phyloP scores from a whole-genome alignment of 257 asterid species.

The Capsicum chinense region DNA sequence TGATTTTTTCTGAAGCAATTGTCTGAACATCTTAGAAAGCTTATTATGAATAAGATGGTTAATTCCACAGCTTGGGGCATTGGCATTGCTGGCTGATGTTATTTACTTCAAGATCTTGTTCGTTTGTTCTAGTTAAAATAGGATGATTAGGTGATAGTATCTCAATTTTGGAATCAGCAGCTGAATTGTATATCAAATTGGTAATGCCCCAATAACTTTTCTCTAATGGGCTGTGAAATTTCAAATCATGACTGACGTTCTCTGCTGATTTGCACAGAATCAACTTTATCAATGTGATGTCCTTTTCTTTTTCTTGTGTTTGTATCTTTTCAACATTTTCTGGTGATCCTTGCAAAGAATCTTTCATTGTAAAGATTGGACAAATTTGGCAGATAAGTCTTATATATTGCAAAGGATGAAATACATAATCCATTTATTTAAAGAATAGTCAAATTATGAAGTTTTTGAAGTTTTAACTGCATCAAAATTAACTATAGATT shows the following conservation, averaged over 20 bases:
- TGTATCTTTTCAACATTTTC: background rate
- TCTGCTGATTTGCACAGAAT: background rate
- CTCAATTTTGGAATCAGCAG: background rate
- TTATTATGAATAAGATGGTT: background rate
- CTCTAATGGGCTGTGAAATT: background rate
- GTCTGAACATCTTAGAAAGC: background rate
- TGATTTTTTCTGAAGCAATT: constrained; percentile 28
- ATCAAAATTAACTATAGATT: too few relatives aligned
- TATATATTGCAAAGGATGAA: background rate
- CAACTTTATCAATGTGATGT: background rate
- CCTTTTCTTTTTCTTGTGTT: background rate
- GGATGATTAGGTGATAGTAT: constrained; percentile 5
- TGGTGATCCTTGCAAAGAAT: background rate
- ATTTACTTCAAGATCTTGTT: background rate
- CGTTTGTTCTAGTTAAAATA: background rate
- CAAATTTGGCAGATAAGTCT: background rate
- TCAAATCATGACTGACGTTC: background rate
- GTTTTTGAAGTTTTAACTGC: too few relatives aligned
- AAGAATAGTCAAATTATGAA: too few relatives aligned
- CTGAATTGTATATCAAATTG: constrained; percentile 21
- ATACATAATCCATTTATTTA: too few relatives aligned
- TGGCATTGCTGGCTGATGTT: constrained; percentile 3
- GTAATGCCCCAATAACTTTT: constrained; percentile 4
- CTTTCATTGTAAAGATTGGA: background rate
- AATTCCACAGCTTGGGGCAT: background rate